These are phyloP conservation scores for Magnolia changhungtana DNA, from an alignment of 164 flowering plant species.

Conservation along the genomic window DNA sequence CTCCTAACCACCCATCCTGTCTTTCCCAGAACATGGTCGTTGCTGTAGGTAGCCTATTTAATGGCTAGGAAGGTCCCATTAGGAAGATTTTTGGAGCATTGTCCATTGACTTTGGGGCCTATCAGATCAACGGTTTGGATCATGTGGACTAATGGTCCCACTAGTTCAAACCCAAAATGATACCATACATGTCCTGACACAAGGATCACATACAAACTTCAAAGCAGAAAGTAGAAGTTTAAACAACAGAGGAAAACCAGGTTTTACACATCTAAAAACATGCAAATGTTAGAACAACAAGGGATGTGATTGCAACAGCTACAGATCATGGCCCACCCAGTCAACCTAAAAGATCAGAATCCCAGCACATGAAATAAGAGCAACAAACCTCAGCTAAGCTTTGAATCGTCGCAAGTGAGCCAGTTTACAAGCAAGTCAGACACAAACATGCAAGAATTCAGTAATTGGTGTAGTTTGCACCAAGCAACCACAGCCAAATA, in stretches of 20 bases:
- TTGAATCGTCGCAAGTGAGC: slow-evolving; percentile 3
- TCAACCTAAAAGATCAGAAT: slow-evolving; percentile 6
- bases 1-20: too few species aligned
- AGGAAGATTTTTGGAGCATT: too few species aligned
- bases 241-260: slow-evolving; percentile 9
- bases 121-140: too few species aligned
- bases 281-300: slow-evolving; percentile 8
- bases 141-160: too few species aligned
- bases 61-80: too few species aligned
- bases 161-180: too few species aligned
- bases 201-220: neutral
- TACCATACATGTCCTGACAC: too few species aligned
- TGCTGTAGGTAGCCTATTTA: too few species aligned
- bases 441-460: slow-evolving; percentile 7
- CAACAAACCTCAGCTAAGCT: slow-evolving; percentile 5
- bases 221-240: neutral
- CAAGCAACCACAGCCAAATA: slow-evolving; percentile 13
- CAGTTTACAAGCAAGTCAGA: slow-evolving; percentile 19
- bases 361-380: neutral
- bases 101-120: too few species aligned
- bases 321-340: slow-evolving; percentile 9
- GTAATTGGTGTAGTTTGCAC: slow-evolving; percentile 1
- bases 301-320: slow-evolving; percentile 14
- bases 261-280: slow-evolving; percentile 10
- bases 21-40: too few species aligned